Evolutionary conservation across 148 eudicot genomes (phyloP).

Genomic region (Chenopodium album): DNA sequence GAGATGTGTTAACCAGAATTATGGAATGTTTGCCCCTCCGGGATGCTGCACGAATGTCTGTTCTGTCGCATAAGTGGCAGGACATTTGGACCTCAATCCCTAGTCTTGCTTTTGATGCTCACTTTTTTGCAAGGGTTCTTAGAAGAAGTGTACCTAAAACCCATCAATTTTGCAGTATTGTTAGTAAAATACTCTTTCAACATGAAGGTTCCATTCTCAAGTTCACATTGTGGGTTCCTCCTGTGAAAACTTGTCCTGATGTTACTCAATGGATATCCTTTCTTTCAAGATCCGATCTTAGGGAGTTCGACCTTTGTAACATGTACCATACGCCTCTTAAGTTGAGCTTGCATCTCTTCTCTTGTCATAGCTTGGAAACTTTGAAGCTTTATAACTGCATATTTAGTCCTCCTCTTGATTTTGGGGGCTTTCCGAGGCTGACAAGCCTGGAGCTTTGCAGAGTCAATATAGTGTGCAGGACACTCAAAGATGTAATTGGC

Average conservation of each 20-base stretch:
- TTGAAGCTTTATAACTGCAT: constrained; percentile 16
- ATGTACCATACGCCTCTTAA: not conserved
- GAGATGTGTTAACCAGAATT: constrained; percentile 19
- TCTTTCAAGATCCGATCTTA: constrained; percentile 24
- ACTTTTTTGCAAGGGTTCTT: constrained; percentile 20
- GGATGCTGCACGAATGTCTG: constrained; percentile 29
- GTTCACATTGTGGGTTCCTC: constrained; percentile 16
- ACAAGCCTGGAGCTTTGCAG: constrained; percentile 17
- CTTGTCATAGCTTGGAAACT: constrained; percentile 22
- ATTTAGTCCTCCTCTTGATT: constrained; percentile 11
- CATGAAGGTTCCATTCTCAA: constrained; percentile 19
- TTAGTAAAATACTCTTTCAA: constrained; percentile 29
- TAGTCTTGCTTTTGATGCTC: constrained; percentile 20
- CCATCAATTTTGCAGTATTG: constrained; percentile 15
- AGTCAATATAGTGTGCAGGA: not conserved
- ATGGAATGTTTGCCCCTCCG: constrained; percentile 24
- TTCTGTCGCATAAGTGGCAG: constrained; percentile 28
- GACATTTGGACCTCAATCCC: constrained; percentile 26
- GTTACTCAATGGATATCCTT: constrained; percentile 29
- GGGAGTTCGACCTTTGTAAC: constrained; percentile 23
- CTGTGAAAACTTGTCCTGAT: not conserved
- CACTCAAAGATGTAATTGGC: constrained; percentile 6
- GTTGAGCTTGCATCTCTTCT: constrained; percentile 23
- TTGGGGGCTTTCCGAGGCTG: constrained; percentile 24
- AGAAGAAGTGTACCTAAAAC: not conserved